These are phyloP conservation scores for Aristolochia fimbriata DNA, from an alignment of 164 flowering plant genomes.

Conservation along the genomic window DNA sequence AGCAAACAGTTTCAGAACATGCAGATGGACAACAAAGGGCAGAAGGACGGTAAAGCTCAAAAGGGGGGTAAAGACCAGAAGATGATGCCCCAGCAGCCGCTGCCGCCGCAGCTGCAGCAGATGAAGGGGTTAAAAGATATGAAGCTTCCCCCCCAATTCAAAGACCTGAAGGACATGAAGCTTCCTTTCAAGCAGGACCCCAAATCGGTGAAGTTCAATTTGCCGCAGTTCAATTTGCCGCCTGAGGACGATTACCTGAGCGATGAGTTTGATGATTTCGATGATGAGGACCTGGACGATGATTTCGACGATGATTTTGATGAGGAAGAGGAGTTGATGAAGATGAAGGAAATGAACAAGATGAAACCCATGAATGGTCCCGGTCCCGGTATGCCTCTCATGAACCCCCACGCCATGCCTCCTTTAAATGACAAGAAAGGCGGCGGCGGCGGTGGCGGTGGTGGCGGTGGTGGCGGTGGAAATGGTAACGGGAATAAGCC, in stretches of 20 bases:
- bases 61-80: slow-evolving; percentile 40
- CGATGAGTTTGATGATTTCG: slow-evolving; percentile 33
- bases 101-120: slow-evolving; percentile 35
- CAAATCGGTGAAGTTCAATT: slow-evolving; percentile 32
- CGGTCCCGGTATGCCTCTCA: slow-evolving; percentile 5
- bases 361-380: slow-evolving; percentile 19
- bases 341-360: slow-evolving; percentile 6
- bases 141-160: slow-evolving; percentile 49
- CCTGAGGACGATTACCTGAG: slow-evolving; percentile 42
- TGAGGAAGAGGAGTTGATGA: slow-evolving; percentile 20
- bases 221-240: slow-evolving; percentile 49
- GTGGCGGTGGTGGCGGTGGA: slow-evolving; percentile 11
- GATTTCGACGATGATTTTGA: slow-evolving; percentile 30
- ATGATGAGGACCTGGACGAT: slow-evolving; percentile 39
- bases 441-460: slow-evolving; percentile 17
- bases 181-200: slow-evolving; percentile 37
- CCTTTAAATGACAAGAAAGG: slow-evolving; percentile 27
- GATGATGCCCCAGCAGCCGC: slow-evolving; percentile 14
- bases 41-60: slow-evolving; percentile 33
- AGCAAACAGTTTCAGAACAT: slow-evolving; percentile 57
- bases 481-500: slow-evolving; percentile 10
- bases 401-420: slow-evolving; percentile 8
- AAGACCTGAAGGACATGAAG: slow-evolving; percentile 34
- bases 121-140: slow-evolving; percentile 60
- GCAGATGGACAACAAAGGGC: slow-evolving; percentile 42